phyloP scores from a whole-genome alignment of 2,329 filamentous ascomycete species.

The Penicillium sp. region DNA sequence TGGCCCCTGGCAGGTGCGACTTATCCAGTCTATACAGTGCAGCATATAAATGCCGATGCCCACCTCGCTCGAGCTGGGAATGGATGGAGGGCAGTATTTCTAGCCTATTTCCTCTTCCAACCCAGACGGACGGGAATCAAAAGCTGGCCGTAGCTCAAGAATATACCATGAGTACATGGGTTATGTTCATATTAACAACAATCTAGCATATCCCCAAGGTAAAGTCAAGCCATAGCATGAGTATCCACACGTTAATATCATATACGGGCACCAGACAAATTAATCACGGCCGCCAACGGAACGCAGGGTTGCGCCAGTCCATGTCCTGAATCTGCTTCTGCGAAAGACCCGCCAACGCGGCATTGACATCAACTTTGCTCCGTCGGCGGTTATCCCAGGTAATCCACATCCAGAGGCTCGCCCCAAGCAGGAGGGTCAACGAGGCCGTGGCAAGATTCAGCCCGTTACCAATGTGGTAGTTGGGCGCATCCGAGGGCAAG shows the following conservation, averaged over 20 bases:
- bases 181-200: neutral
- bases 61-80: too few relatives aligned
- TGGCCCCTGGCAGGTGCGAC: too few relatives aligned
- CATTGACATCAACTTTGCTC: conserved; percentile 57
- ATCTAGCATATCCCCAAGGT: neutral
- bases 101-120: too few relatives aligned
- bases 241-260: neutral
- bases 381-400: conserved; percentile 62
- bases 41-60: too few relatives aligned
- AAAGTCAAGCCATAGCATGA: neutral
- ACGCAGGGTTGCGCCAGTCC: conserved; percentile 68
- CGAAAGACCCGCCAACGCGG: conserved; percentile 57
- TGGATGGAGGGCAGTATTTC: too few relatives aligned
- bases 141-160: too few relatives aligned
- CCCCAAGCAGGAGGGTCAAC: conserved; percentile 56
- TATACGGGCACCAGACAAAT: neutral
- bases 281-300: conserved; percentile 56
- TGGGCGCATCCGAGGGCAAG: conserved; percentile 62
- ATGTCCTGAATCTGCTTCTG: conserved; percentile 59
- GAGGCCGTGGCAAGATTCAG: conserved; percentile 66
- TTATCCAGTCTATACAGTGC: too few relatives aligned
- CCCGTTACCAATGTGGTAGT: conserved; percentile 72
- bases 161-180: neutral
- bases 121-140: too few relatives aligned
- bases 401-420: conserved; percentile 62